A percentile compares a stretch with the other conserved stretches of the same genome.
Conservation (phyloP, 495 filamentous ascomycete genomes). For the Apodospora peruviana region DNA sequence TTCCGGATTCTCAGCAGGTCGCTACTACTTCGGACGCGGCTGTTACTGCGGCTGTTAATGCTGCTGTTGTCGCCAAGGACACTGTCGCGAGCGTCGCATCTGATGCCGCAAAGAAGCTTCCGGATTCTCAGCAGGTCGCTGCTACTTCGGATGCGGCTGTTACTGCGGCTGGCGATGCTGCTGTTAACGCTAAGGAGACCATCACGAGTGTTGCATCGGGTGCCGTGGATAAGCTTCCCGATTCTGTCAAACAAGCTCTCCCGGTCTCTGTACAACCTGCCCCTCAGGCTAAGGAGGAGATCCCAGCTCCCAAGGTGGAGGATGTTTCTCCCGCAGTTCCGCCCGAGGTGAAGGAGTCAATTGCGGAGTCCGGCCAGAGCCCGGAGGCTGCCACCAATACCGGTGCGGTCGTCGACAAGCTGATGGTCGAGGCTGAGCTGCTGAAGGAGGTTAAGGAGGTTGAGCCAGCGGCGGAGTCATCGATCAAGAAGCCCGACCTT, state of each 20-base stretch:
- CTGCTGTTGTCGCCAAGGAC: constrained; percentile 1
- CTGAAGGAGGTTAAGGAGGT: constrained; percentile 36
- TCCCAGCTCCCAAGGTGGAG: constrained; percentile 14
- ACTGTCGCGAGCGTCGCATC: constrained; percentile 3
- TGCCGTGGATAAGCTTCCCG: constrained; percentile 25
- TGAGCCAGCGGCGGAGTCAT: not conserved
- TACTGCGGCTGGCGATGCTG: not conserved
- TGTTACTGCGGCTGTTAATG: constrained; percentile 1
- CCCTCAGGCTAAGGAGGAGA: constrained; percentile 12
- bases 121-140: too few relatives aligned
- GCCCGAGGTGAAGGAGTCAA: constrained; percentile 63
- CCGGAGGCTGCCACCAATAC: constrained; percentile 69
- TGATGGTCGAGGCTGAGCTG: constrained; percentile 66
- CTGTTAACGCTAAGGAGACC: constrained; percentile 10
- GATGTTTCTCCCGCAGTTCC: constrained; percentile 16
- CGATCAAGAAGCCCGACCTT: too few relatives aligned
- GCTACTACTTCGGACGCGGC: constrained; percentile 2
- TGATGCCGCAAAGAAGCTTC: not conserved
- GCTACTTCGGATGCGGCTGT: constrained; percentile 5
- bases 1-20: constrained; percentile 31
- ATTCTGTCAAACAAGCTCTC: constrained; percentile 29
- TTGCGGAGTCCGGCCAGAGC: constrained; percentile 53
- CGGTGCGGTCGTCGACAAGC: constrained; percentile 72
- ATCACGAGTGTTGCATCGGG: constrained; percentile 13
- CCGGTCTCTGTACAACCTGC: too few relatives aligned